Percentiles rank a stretch among this genome's conserved stretches.
phyloP scores from a whole-genome alignment of 2,329 filamentous ascomycete genomes.

The Penicillium crustosum region DNA sequence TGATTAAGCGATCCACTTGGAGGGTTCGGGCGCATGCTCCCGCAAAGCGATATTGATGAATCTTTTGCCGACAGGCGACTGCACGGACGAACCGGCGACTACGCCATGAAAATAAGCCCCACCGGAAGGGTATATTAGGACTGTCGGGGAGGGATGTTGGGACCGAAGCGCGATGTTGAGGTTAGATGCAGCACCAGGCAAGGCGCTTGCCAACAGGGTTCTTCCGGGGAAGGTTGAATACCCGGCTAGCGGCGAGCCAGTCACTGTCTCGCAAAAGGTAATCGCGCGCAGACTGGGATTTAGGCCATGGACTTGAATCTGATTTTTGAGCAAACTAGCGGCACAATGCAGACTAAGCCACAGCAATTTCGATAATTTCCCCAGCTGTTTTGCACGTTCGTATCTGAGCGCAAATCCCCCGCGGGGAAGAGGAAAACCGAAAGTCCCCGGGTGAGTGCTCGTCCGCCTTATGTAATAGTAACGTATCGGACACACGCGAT shows the following conservation, averaged over 20 bases:
- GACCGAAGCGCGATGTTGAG: conserved; percentile 2
- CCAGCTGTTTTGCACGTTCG: neutral
- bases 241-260: conserved; percentile 21
- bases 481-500: neutral
- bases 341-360: neutral
- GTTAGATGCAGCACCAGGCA: neutral
- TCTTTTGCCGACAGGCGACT: conserved; percentile 30
- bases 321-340: neutral
- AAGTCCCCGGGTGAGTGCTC: conserved; percentile 16
- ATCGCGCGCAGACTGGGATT: conserved; percentile 4
- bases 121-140: neutral
- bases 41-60: conserved; percentile 29
- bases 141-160: neutral
- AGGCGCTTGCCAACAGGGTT: conserved; percentile 2
- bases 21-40: conserved; percentile 31
- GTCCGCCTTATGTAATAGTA: conserved; percentile 10
- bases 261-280: conserved; percentile 18
- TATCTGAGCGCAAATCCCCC: conserved; percentile 11
- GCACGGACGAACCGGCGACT: conserved; percentile 14
- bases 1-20: conserved; percentile 27
- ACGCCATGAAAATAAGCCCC: conserved; percentile 17
- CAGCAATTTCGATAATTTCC: neutral
- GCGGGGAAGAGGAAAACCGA: conserved; percentile 20
- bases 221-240: conserved; percentile 19
- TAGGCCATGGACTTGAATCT: neutral